Evolutionary conservation across 768 basidiomycete species (phyloP).

Genomic region (Pleurotus citrinopileatus): DNA sequence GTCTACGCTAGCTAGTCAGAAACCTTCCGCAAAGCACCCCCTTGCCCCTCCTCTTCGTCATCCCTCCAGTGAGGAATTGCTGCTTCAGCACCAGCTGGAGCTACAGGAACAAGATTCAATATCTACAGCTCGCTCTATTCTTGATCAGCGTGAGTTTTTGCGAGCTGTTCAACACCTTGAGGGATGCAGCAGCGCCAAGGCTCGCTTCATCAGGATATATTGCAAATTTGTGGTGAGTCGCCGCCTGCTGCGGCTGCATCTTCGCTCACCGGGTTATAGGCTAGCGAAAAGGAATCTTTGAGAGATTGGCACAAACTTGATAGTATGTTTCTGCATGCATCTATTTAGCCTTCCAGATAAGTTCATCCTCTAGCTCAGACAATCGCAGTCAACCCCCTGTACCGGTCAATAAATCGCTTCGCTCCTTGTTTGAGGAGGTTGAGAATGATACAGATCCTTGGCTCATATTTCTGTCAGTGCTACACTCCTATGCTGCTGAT

Average conservation of each 20-base stretch:
- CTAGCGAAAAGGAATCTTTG: slow-evolving; percentile 78
- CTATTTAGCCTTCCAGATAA: not conserved
- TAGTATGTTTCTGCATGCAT: slow-evolving; percentile 41
- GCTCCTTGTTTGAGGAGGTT: slow-evolving; percentile 59
- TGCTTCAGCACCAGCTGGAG: slow-evolving; percentile 46
- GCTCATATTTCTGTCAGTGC: slow-evolving; percentile 74
- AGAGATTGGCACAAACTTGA: slow-evolving; percentile 84
- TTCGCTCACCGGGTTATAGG: slow-evolving; percentile 39
- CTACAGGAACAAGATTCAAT: slow-evolving; percentile 70
- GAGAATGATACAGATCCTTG: slow-evolving; percentile 69
- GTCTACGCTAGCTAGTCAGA: slow-evolving; percentile 18
- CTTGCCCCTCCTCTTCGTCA: slow-evolving; percentile 32
- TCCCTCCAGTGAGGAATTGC: slow-evolving; percentile 29
- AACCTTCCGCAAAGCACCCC: slow-evolving; percentile 26
- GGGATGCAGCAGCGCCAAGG: slow-evolving; percentile 66
- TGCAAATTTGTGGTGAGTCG: slow-evolving; percentile 79
- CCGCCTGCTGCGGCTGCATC: slow-evolving; percentile 4
- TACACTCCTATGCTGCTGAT: slow-evolving; percentile 4
- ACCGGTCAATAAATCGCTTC: slow-evolving; percentile 59
- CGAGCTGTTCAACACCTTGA: slow-evolving; percentile 67
- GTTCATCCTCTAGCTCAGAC: slow-evolving; percentile 35
- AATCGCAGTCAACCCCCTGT: slow-evolving; percentile 66
- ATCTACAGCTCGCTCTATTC: slow-evolving; percentile 66
- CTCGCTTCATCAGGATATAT: slow-evolving; percentile 76
- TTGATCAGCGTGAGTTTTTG: slow-evolving; percentile 75